Evolutionary conservation across 768 basidiomycete genomes (phyloP), one percentile per base, ranked within the genome.

Genomic region (Boletus tomentosulus): DNA sequence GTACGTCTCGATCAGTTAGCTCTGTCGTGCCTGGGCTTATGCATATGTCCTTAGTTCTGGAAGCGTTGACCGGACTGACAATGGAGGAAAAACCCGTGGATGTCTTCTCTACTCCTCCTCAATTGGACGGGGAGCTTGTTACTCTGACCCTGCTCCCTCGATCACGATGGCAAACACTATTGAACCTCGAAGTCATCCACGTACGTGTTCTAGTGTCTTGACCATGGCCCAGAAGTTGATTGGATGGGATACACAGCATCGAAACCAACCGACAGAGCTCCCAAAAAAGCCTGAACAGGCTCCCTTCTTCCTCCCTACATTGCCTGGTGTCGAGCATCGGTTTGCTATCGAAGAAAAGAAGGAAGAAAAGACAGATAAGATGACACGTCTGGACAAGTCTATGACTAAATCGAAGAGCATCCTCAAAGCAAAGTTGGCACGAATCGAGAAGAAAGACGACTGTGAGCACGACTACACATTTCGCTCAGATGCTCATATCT

Each of bases 201-300:
- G 92, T 89, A 59, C 37, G 79, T 70, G 30, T 51, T 39, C n/a
- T 15, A 33, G 3, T 24, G 28, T 27, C 24, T 13, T 30, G 16
- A 11, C 12, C 43, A 10, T 39, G 10, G 16, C 27, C 11, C 28
- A 12, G 3, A 16, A 41, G 35, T 38, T 47, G 11, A 39, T 25
- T 43, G 33, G 33, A 35, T 8, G 30, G 45, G 31, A 24, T 41
- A 39, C 15, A 48, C 46, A 96, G 88, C 87, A 89, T 80, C 86
- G 97, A 51, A 98, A 98, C 69, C 97, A 95, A 76, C 94, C 97
- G 12, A 93, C 89, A 70, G 95, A 97, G 58, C 83, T 94, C 0
- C 93, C 94, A 7, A 98, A 98, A 71, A 89, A 87, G 25, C 92
- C 92, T 12, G 96, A 98, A 72, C 82, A 92, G 55, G 96, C 94